phyloP scores from a whole-genome alignment of 2,329 filamentous ascomycete species.

The Akanthomyces muscarius region DNA sequence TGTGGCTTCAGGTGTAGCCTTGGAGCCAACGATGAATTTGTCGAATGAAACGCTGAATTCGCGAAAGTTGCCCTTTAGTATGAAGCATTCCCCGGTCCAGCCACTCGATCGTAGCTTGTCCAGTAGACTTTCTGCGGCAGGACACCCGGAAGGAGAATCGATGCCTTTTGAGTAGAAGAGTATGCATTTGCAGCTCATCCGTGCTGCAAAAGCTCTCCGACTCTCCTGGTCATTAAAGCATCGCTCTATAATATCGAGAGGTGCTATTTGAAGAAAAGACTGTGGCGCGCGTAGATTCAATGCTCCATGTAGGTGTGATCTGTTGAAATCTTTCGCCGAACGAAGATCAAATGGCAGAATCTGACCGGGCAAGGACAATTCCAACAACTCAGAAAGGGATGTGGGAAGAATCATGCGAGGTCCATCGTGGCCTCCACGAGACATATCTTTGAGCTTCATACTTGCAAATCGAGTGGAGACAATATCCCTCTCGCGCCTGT shows the following conservation, averaged over 20 bases:
- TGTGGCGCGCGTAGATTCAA: conserved; percentile 49
- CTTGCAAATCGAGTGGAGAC: conserved; percentile 43
- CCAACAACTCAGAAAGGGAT: conserved; percentile 47
- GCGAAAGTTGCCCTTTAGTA: conserved; percentile 53
- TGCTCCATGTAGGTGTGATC: conserved; percentile 49
- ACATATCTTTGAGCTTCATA: conserved; percentile 38
- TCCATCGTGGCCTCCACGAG: conserved; percentile 29
- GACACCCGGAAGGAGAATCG: conserved; percentile 49
- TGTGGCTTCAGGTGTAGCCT: conserved; percentile 38
- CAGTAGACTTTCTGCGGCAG: conserved; percentile 42
- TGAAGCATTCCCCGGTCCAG: conserved; percentile 50
- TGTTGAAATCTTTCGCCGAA: conserved; percentile 42
- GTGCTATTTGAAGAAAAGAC: conserved; percentile 44
- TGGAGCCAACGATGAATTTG: conserved; percentile 44
- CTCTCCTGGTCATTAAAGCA: conserved; percentile 47
- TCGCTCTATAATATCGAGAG: conserved; percentile 48
- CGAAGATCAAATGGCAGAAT: conserved; percentile 49
- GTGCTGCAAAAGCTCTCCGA: conserved; percentile 43
- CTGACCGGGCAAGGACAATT: conserved; percentile 45
- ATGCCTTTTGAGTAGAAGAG: conserved; percentile 51
- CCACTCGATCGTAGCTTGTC: conserved; percentile 43
- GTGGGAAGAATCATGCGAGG: conserved; percentile 49
- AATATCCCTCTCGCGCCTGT: conserved; percentile 47
- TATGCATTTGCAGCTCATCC: conserved; percentile 44
- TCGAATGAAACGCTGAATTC: conserved; percentile 53